Evolutionary conservation across 2,329 filamentous ascomycete species (phyloP).

Genomic region (Leptographium flavum): DNA sequence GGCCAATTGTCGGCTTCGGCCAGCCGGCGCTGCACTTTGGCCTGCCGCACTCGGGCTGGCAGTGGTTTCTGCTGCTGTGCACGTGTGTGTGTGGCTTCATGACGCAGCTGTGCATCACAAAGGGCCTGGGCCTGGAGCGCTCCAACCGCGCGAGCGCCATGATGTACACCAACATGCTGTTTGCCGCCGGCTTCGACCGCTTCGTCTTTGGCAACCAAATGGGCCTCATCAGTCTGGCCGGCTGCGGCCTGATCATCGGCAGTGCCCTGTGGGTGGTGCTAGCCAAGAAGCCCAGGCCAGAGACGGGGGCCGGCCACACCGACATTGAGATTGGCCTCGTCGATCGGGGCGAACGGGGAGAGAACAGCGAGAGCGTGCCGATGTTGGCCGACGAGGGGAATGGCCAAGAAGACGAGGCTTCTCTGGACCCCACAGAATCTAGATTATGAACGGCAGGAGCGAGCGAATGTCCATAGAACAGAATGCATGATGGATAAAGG

Average conservation of each 20-base stretch:
- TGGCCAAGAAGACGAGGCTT: constrained; percentile 7
- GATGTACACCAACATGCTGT: constrained; percentile 44
- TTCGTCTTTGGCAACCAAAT: constrained; percentile 38
- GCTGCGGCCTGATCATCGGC: constrained; percentile 37
- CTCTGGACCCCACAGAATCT: too few species aligned
- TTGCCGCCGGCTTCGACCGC: constrained; percentile 36
- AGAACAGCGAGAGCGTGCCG: constrained; percentile 20
- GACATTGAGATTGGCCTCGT: constrained; percentile 21
- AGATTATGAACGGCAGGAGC: too few species aligned
- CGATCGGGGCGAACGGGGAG: neutral
- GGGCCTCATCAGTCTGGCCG: constrained; percentile 32
- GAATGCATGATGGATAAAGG: too few species aligned
- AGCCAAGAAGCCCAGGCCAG: constrained; percentile 20
- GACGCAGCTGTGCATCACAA: constrained; percentile 76
- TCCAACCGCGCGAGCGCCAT: constrained; percentile 42
- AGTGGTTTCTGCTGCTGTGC: constrained; percentile 55
- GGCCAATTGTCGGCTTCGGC: constrained; percentile 27
- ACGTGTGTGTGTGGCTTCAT: constrained; percentile 64
- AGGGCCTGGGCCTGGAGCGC: constrained; percentile 56
- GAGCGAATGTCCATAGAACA: neutral
- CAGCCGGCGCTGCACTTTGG: constrained; percentile 32
- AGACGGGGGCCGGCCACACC: constrained; percentile 8
- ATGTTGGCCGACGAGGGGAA: constrained; percentile 21
- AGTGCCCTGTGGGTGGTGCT: constrained; percentile 37
- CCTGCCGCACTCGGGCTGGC: constrained; percentile 23